These are phyloP conservation scores for Tricholoma hemisulphureum DNA, from an alignment of 768 basidiomycete genomes.

Conservation along the genomic window DNA sequence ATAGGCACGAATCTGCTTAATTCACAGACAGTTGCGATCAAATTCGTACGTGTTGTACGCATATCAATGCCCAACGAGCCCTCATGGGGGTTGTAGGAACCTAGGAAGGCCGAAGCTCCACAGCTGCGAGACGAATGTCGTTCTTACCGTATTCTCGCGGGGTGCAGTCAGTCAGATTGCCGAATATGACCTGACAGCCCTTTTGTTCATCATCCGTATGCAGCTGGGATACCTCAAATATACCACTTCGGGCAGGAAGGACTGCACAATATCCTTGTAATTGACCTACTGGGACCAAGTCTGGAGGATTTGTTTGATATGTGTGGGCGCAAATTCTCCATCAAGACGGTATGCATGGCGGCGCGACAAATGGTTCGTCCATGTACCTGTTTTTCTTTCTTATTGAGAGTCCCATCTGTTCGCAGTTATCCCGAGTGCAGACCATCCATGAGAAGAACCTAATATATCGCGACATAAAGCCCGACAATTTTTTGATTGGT, in stretches of 20 bases:
- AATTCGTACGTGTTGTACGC: constrained; percentile 76
- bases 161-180: constrained; percentile 68
- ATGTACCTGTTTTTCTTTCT: constrained; percentile 2
- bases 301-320: constrained; percentile 98
- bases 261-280: constrained; percentile 97
- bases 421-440: constrained; percentile 88
- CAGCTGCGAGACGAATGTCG: constrained; percentile 98
- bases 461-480: constrained; percentile 99
- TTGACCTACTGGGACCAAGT: constrained; percentile 95
- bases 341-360: constrained; percentile 99
- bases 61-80: constrained; percentile 11
- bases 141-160: constrained; percentile 87
- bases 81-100: constrained; percentile 55
- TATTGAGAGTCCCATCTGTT: constrained; percentile 7
- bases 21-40: constrained; percentile 98
- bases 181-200: constrained; percentile 11
- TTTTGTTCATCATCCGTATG: constrained; percentile 19
- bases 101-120: constrained; percentile 92
- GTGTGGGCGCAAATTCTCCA: constrained; percentile 96
- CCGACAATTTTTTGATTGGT: constrained; percentile 98
- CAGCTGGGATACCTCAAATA: constrained; percentile 97
- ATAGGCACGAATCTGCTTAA: constrained; percentile 96
- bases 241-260: constrained; percentile 99
- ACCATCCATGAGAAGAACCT: constrained; percentile 99
- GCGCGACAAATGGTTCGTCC: constrained; percentile 88